Base-by-base conservation (phyloP, 352 stramenopile species). In the Phytopythium chamaehyphon region DNA sequence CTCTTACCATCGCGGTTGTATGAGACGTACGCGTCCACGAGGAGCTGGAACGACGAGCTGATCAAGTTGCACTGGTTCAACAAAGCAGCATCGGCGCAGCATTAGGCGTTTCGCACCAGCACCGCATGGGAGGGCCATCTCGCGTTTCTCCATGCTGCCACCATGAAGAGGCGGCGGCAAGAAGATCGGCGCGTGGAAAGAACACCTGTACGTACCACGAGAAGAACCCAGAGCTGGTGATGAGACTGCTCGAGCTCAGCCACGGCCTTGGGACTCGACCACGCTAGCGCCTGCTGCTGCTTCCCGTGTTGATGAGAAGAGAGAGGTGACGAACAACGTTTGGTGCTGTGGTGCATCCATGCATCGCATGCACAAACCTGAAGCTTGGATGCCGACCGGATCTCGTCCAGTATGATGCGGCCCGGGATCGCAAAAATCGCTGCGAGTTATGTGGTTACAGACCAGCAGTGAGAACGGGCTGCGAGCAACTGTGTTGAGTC, bases 241-340 rank as follows among this genome's bases (percentile, higher is more conserved):
- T 90, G 72, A 31, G 76, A 84, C 48, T 87, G 73, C 54, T 87
- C 71, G 24, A 90, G 51, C 58, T 90, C 78, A 6, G 54, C 61
- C 15, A 76, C 51, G 6, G 64, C 44, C 28, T 50, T 50, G 44
- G 28, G 24, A 31, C 44, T 50, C n/a, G 47, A 54, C 15, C 22
- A 45, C 47, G 21, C 19, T 21, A 52, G 15, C 21, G 35, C 12
- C 11, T 52, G 47, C 35, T 39, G 31, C 44, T 46, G 54, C 22
- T 19, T n/a, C n/a, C 42, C 39, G 18, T 18, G 16, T 11, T 16
- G 3, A 24, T 24, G 24, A 6, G 24, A 39, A 23, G 26, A 39
- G 26, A 18, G 26, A 40, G 44, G 19, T 61, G n/a, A n/a, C n/a
- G n/a, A n/a, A n/a, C n/a, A n/a, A n/a, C n/a, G n/a, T n/a, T n/a